Evolutionary conservation across 441 rosid species (phyloP).

Genomic region (Biscutella laevigata): DNA sequence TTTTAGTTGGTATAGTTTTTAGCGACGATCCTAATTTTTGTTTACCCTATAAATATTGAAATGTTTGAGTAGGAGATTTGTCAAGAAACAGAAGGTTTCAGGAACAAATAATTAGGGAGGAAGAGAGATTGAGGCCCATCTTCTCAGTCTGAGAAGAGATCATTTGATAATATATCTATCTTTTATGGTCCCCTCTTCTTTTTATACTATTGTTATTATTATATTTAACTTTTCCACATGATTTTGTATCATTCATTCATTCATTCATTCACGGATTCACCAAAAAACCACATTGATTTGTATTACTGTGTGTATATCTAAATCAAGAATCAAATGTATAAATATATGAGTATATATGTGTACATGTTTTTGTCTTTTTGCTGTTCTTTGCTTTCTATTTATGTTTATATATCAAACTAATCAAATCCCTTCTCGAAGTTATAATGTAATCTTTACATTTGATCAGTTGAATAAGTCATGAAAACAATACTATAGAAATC

Average conservation of each 20-base stretch:
- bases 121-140: constrained; percentile 22
- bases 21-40: no score
- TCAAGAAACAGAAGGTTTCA: constrained; percentile 12
- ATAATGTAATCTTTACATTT: constrained; percentile 5
- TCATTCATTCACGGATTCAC: neutral
- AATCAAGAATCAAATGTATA: neutral
- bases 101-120: constrained; percentile 17
- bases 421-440: neutral
- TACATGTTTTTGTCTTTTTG: constrained; percentile 9
- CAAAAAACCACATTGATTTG: neutral
- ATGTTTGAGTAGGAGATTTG: constrained; percentile 11
- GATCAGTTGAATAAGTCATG: neutral
- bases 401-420: neutral
- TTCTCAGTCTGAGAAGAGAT: constrained; percentile 19
- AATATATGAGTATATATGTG: neutral
- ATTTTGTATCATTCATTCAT: neutral
- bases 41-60: neutral
- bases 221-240: constrained; percentile 11
- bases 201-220: neutral
- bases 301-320: neutral
- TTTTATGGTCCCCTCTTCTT: constrained; percentile 26
- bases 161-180: constrained; percentile 21
- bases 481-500: neutral
- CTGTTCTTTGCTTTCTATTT: constrained; percentile 20
- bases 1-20: neutral